Conservation (phyloP, 805 yeast species). For the Lipomyces spencermartinsiae region DNA sequence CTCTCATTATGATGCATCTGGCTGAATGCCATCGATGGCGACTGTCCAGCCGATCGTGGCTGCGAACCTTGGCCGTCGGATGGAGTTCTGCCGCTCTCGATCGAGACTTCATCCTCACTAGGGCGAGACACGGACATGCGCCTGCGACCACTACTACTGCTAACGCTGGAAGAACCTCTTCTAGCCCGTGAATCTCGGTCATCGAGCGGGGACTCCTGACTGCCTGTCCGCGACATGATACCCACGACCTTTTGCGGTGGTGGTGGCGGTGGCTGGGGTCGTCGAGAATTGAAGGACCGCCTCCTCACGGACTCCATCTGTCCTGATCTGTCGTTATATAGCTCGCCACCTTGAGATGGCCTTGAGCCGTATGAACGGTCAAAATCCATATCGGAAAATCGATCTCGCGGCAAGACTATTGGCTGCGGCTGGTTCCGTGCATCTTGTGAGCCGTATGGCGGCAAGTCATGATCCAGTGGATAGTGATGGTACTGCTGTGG, state of each 20-base stretch:
- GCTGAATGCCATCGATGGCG: constrained; percentile 20
- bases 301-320: constrained; percentile 35
- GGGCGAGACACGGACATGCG: constrained; percentile 1
- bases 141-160: constrained; percentile 14
- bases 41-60: constrained; percentile 14
- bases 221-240: constrained; percentile 8
- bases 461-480: constrained; percentile 15
- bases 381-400: constrained; percentile 29
- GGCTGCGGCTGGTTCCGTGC: constrained; percentile 28
- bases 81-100: constrained; percentile 6
- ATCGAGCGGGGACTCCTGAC: not conserved
- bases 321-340: constrained; percentile 36
- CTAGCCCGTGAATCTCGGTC: not conserved
- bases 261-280: constrained; percentile 11
- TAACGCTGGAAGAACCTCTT: constrained; percentile 18
- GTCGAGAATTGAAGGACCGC: constrained; percentile 18
- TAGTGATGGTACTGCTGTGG: not conserved
- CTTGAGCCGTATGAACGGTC: constrained; percentile 33
- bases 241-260: constrained; percentile 10
- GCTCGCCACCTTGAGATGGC: constrained; percentile 19
- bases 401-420: constrained; percentile 32
- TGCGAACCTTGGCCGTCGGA: constrained; percentile 5
- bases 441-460: constrained; percentile 25
- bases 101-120: constrained; percentile 1
- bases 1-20: constrained; percentile 16